Percentiles rank a stretch among this genome's conserved stretches.
Evolutionary conservation across 1,284 basidiomycete species (phyloP).

Genomic region (Apiotrichum akiyoshidainum): DNA sequence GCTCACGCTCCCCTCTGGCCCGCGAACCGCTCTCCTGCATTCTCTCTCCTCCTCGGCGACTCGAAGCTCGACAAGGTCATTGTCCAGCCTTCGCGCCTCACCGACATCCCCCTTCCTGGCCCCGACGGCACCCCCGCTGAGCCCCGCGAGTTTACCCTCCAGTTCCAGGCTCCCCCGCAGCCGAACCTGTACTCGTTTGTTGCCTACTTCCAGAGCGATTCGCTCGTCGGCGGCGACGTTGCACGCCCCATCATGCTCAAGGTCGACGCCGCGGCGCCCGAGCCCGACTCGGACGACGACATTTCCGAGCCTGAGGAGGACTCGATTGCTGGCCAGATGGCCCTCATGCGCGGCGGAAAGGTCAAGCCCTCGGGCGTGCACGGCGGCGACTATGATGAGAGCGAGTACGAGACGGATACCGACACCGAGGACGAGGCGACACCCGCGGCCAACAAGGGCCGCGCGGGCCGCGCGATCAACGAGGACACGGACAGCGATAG

Average conservation of each 20-base stretch:
- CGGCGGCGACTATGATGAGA: conserved; percentile 55
- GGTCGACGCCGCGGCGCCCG: conserved; percentile 67
- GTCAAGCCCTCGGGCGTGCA: conserved; percentile 64
- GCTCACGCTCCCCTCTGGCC: conserved; percentile 93
- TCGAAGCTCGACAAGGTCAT: conserved; percentile 84
- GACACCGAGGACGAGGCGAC: conserved; percentile 55
- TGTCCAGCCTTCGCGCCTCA: conserved; percentile 81
- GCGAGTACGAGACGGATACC: conserved; percentile 48
- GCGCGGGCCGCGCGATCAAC: conserved; percentile 35
- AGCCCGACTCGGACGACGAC: conserved; percentile 71
- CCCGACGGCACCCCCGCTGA: conserved; percentile 59
- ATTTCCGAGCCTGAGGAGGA: conserved; percentile 97
- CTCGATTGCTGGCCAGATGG: conserved; percentile 95
- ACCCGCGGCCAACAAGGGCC: conserved; percentile 2
- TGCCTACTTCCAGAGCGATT: conserved; percentile 78
- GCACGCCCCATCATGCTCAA: conserved; percentile 70
- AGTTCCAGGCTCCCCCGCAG: conserved; percentile 89
- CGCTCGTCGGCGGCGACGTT: conserved; percentile 79
- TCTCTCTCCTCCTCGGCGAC: conserved; percentile 89
- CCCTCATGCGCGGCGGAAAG: conserved; percentile 84
- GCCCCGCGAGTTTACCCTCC: conserved; percentile 79
- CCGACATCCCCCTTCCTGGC: conserved; percentile 70
- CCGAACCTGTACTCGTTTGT: conserved; percentile 87
- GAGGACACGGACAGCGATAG: conserved; percentile 53
- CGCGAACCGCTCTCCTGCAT: conserved; percentile 76